Conservation (phyloP, 148 eudicot species). For the Chenopodium suecicum region DNA sequence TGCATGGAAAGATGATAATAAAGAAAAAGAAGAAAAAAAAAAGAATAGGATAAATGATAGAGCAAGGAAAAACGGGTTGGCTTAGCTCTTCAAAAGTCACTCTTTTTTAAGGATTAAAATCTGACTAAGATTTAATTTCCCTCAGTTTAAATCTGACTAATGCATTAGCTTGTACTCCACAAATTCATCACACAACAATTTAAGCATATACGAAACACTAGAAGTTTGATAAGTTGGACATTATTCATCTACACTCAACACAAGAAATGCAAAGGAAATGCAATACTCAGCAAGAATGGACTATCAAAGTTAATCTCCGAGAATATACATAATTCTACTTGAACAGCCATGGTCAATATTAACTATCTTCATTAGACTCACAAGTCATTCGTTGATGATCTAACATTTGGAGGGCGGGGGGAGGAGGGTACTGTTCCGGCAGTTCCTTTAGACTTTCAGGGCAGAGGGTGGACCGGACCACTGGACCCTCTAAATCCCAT, state of each 20-base stretch:
- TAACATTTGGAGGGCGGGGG: not conserved
- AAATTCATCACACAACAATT: not conserved
- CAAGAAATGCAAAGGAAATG: not conserved
- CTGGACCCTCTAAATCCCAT: conserved; percentile 8
- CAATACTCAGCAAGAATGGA: not conserved
- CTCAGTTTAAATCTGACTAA: not conserved
- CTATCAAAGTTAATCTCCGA: not conserved
- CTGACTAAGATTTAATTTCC: not conserved
- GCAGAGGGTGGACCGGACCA: conserved; percentile 14
- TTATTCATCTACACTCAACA: not conserved
- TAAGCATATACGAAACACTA: not conserved
- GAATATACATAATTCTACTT: conserved; percentile 1
- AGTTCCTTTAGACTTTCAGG: conserved; percentile 25
- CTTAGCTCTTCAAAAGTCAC: no score
- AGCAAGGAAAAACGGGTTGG: not conserved
- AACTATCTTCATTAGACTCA: not conserved
- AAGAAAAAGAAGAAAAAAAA: not conserved
- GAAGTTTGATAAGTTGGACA: not conserved
- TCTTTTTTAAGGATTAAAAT: not conserved
- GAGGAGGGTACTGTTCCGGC: not conserved
- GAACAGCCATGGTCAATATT: conserved; percentile 2
- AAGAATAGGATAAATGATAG: not conserved
- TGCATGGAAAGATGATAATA: not conserved
- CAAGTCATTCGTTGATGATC: not conserved
- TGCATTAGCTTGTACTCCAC: not conserved